Evolutionary conservation across 441 rosid genomes (phyloP), one percentile per base, ranked within the genome.

Genomic region (Jatropha multifida): DNA sequence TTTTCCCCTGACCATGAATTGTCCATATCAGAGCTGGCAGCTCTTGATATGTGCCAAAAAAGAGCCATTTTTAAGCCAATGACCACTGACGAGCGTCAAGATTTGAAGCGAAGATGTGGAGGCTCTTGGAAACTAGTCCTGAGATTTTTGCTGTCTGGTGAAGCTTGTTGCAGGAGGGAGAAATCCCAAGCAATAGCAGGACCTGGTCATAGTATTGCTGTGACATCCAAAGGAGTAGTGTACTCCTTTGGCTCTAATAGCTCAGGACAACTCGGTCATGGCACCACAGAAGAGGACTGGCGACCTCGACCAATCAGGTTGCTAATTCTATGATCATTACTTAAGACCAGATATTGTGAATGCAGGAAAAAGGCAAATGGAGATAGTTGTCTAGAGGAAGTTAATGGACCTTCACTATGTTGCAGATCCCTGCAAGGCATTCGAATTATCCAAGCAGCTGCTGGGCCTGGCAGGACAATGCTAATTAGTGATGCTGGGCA

Each of bases 91-190:
- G 96, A 92, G 74, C 86, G 88, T 52, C 89, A 77, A 77, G 86
- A 80, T 51, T 80, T 96, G 86, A 96, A 94, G 83, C 88, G 81
- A 76, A 88, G 77, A 81, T 94, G 99, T 40, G 99, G 99, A 51
- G 99, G 94, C 14, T 91, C 99, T 2, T 96, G 99, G 99, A 96
- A 96, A 73, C 82, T 96, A 59, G 96, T 92, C 37, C 91, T 96
- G 59, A 86, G 89, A 87, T 92, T 90, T 83, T 83, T 96, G 79
- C 88, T 92, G 74, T 94, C 96, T 70, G 98, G 98, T 74, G 99
- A 96, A 86, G 88, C 87, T 61, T 92, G 97, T 84, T 88, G 89
- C 82, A 79, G 99, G 84, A 87, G 99, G 85, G 99, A 92, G 88
- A 96, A 88, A 76, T 92, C 95, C 7, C 98, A 92, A 80, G 99